Evolutionary conservation across 108 stramenopile genomes (phyloP), one percentile per base, ranked within the genome.

Genomic region (Cyclostephanos invisitatus): DNA sequence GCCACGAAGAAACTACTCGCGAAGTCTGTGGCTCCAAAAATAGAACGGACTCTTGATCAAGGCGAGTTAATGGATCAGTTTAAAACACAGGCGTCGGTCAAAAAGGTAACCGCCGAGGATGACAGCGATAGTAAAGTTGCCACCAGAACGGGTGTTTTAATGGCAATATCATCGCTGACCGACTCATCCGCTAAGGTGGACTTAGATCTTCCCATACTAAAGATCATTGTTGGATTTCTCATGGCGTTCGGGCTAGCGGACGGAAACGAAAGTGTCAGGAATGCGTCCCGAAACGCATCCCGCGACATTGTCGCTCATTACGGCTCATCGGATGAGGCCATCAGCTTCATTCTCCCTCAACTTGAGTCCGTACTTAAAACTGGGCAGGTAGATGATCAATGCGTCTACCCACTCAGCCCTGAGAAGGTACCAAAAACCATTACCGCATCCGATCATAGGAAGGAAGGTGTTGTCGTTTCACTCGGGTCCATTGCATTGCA

Each of bases 401-500:
- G 55, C 9, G 80, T 93, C 36, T 80, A 79, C 17, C 74, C 77
- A 18, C 76, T 95, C 3, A 73, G 81, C 22, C 70, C 65, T 3
- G 82, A 83, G 9, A 93, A 92, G 73, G 73, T 91, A 2, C 84
- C 85, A 2, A 49, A 62, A 40, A 78, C 80, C 32, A 54, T 80
- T 35, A 70, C 40, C n/a, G 80, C 92, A n/a, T 80, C 80, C 12
- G 88, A 96, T 85, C 82, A 81, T 1, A 78, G 95, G 62, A 96
- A 96, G 68, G 95, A 93, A 81, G 95, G 95, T 37, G 90, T 89
- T 57, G 92, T 96, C 20, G 86, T 96, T 9, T 90, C 89, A 7
- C 72, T 96, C 21, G 95, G 95, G 49, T 92, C 92, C 15, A 89
- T 91, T 62, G 92, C 95, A 22, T 64, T 93, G 60, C 91, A 96